phyloP scores from a whole-genome alignment of 768 basidiomycete genomes.

The Phlebiopsis gigantea region DNA sequence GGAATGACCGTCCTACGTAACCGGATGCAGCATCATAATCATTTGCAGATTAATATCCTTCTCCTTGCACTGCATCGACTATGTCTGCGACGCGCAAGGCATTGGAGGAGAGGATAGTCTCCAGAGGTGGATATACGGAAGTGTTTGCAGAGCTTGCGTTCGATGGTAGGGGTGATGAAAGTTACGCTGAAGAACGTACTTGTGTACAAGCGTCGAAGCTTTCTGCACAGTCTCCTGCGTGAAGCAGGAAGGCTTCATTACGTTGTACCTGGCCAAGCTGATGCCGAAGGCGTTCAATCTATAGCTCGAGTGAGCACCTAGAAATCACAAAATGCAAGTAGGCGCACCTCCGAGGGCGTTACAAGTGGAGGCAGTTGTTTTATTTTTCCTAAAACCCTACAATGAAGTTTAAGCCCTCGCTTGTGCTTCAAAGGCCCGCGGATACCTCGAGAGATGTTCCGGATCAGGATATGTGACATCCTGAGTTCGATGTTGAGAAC shows the following conservation, averaged over 20 bases:
- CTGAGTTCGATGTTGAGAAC: slow-evolving; percentile 28
- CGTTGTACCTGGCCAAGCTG: slow-evolving; percentile 77
- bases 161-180: too few relatives aligned
- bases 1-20: too few relatives aligned
- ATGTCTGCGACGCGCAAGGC: too few relatives aligned
- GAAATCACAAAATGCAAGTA: background rate
- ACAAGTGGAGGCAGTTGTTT: slow-evolving; percentile 82
- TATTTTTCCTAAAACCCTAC: slow-evolving; percentile 77
- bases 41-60: too few relatives aligned
- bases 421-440: background rate
- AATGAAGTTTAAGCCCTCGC: background rate
- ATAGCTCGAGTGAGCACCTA: background rate
- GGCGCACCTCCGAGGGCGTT: slow-evolving; percentile 80
- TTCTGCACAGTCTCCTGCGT: slow-evolving; percentile 98
- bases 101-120: too few relatives aligned
- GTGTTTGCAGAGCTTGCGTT: too few relatives aligned
- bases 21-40: background rate
- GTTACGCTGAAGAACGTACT: slow-evolving; percentile 37
- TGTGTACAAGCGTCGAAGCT: slow-evolving; percentile 89
- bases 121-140: too few relatives aligned
- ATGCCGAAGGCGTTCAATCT: slow-evolving; percentile 81
- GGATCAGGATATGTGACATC: slow-evolving; percentile 69
- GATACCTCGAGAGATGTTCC: slow-evolving; percentile 52
- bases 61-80: too few relatives aligned
- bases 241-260: slow-evolving; percentile 89